Conservation (phyloP, 129 eudicot genomes). For the carrot (Daucus carota) region DNA sequence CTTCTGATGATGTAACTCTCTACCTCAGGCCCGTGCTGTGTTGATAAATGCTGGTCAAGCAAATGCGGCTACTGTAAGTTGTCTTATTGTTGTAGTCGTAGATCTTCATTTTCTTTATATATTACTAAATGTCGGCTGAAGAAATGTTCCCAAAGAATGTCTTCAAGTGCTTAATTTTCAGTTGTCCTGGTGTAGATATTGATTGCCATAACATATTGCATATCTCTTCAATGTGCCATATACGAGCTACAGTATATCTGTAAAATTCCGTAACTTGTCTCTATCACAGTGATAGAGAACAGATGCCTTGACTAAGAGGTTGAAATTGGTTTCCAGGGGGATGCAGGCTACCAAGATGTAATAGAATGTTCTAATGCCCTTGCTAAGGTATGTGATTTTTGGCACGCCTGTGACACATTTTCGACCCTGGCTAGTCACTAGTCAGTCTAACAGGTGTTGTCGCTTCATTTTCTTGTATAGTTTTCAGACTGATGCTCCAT, state of each 20-base stretch:
- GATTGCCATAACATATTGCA: background rate
- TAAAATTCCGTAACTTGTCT: background rate
- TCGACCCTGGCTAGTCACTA: background rate
- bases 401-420: background rate
- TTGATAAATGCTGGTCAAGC: constrained; percentile 99
- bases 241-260: background rate
- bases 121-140: background rate
- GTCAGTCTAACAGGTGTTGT: background rate
- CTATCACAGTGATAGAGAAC: constrained; percentile 10
- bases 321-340: constrained; percentile 57
- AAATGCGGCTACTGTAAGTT: constrained; percentile 70
- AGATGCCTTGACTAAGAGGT: constrained; percentile 16
- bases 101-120: background rate
- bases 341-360: constrained; percentile 93
- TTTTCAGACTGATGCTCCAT: constrained; percentile 5
- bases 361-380: constrained; percentile 76
- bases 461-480: background rate
- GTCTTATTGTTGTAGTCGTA: background rate
- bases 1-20: constrained; percentile 2
- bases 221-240: background rate
- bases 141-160: background rate
- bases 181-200: background rate
- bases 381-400: constrained; percentile 46
- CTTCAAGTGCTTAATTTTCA: background rate
- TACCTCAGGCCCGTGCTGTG: constrained; percentile 84